Base-by-base conservation (phyloP, 306 rosid genomes). In the Hippophae rhamnoides region DNA sequence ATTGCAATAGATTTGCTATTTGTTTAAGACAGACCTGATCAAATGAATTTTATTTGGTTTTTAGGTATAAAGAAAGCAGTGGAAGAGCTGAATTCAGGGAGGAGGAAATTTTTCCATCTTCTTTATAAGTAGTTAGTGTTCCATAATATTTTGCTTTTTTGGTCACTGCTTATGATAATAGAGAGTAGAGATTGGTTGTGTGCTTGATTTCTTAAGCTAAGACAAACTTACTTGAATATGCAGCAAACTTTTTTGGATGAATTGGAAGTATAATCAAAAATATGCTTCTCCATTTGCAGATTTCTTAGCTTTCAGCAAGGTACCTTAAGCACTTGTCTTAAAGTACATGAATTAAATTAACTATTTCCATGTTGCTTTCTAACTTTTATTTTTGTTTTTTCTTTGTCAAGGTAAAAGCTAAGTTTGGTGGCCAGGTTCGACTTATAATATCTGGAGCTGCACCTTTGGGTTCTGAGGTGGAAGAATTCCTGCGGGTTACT, bases 221-320 rank as follows among this genome's bases (percentile, higher is more conserved):
- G 56, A 31, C 2, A 31, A 2, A 31, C 38, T 49, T 41, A 48
- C 41, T 18, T 59, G 48, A 13, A 23, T 38, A 14, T 59, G 63
- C 85, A 86, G 95, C 77, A 89, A 86, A 78, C 93, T 75, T 52
- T 69, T 59, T 52, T 86, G 95, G 97, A 72, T 89, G 97, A 89
- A 84, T 58, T 68, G 60, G 62, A 95, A 93, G 50, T 86, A 70
- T 51, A 89, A 82, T 66, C 85, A 82, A 11, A 69, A 69, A 59
- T 9, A 65, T 13, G 89, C 97, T 63, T 86, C 97, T 11, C 90
- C 81, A 7, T 67, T 89, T 8, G 89, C 97, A 52, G 93, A 86
- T 79, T 69, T 89, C 13, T 71, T 86, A 57, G 93, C 97, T 57
- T 89, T 89, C 79, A 74, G 87, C 68, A 89, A 86, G 95, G 97